These are phyloP conservation scores for Extremus antarcticus DNA, from an alignment of 495 filamentous ascomycete species.

Conservation along the genomic window DNA sequence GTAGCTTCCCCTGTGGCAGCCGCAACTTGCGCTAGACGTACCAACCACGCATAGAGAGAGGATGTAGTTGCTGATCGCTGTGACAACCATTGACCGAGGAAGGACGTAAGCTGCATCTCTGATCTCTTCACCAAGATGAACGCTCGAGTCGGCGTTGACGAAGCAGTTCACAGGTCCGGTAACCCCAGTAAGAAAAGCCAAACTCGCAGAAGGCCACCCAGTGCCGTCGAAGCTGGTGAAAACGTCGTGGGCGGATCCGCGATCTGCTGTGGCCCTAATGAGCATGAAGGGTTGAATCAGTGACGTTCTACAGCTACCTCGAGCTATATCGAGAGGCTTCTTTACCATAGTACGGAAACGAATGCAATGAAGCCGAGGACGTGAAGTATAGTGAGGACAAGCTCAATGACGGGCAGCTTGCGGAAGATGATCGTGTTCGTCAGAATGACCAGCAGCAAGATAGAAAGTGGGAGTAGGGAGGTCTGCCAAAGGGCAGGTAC, in stretches of 20 bases:
- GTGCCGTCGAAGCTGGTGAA: background rate
- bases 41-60: constrained; percentile 3
- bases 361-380: constrained; percentile 10
- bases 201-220: constrained; percentile 4
- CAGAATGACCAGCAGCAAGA: background rate
- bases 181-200: constrained; percentile 6
- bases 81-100: constrained; percentile 8
- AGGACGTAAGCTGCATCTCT: constrained; percentile 6
- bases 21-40: background rate
- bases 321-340: background rate
- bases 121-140: constrained; percentile 9
- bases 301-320: too few species aligned
- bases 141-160: constrained; percentile 5
- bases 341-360: constrained; percentile 8
- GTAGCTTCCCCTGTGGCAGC: background rate
- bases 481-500: background rate
- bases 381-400: constrained; percentile 5
- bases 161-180: constrained; percentile 2
- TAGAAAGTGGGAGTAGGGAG: constrained; percentile 6
- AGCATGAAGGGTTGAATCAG: too few species aligned
- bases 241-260: too few species aligned
- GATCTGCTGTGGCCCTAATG: too few species aligned
- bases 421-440: constrained; percentile 10
- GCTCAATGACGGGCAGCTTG: constrained; percentile 11
- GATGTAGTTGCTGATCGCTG: constrained; percentile 8